These are phyloP conservation scores for Xylariaceae sp. DNA, from an alignment of 2,329 filamentous ascomycete genomes.

Conservation along the genomic window DNA sequence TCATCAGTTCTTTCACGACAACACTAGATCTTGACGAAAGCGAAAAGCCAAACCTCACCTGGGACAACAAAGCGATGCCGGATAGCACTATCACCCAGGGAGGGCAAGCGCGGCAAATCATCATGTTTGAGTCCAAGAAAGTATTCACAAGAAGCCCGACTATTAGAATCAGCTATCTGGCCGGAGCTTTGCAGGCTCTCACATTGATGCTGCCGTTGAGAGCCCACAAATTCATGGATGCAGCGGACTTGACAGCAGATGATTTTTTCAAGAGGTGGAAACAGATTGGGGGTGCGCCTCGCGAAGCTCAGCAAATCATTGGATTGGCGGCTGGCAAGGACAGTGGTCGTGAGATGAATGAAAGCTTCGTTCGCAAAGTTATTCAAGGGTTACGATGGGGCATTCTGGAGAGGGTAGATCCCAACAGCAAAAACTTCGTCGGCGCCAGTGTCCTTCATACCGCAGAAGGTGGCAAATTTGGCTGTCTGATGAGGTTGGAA, in stretches of 20 bases:
- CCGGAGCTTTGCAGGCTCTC: conserved; percentile 85
- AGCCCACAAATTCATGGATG: conserved; percentile 95
- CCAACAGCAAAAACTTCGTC: conserved; percentile 89
- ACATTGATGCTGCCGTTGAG: conserved; percentile 86
- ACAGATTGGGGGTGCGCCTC: conserved; percentile 84
- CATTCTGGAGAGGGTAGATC: conserved; percentile 79
- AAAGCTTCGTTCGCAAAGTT: conserved; percentile 65
- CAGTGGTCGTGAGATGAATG: conserved; percentile 60
- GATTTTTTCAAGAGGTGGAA: conserved; percentile 99
- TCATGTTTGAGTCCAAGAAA: conserved; percentile 85
- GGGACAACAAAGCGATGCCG: conserved; percentile 84
- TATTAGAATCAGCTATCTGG: conserved; percentile 89
- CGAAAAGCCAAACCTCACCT: conserved; percentile 65
- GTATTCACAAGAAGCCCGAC: conserved; percentile 84
- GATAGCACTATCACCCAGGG: conserved; percentile 74
- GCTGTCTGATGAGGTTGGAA: conserved; percentile 88
- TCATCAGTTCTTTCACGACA: conserved; percentile 89
- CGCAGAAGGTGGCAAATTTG: conserved; percentile 81
- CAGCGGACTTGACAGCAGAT: conserved; percentile 77
- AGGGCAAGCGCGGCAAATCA: conserved; percentile 83
- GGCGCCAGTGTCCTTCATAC: conserved; percentile 85
- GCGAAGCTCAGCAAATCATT: conserved; percentile 88
- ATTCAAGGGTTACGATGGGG: conserved; percentile 89
- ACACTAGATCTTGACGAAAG: conserved; percentile 76
- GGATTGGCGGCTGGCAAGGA: conserved; percentile 53